Percentiles rank a stretch among this genome's conserved stretches.
Conservation (phyloP, 2,329 filamentous ascomycete genomes). For the Exophiala lecanii-corni region DNA sequence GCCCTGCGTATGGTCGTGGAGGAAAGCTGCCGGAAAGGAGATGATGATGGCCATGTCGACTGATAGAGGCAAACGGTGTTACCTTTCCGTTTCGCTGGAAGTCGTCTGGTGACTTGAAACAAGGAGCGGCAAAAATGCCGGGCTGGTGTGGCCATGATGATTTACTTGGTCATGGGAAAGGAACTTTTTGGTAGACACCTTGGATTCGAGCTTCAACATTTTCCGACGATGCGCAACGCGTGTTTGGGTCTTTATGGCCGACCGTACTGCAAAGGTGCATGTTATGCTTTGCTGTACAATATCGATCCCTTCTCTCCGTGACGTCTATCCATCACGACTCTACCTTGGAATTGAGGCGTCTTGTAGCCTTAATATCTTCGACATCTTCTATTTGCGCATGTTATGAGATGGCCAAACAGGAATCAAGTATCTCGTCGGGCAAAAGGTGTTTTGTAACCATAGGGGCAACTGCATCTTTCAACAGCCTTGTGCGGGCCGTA, state of each 20-base stretch:
- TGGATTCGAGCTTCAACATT: slow-evolving; percentile 6
- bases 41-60: background rate
- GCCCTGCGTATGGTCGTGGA: slow-evolving; percentile 14
- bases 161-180: too few relatives aligned
- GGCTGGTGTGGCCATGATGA: slow-evolving; percentile 27
- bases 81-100: slow-evolving; percentile 23
- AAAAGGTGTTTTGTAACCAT: slow-evolving; percentile 77
- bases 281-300: too few relatives aligned
- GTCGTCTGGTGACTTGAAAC: slow-evolving; percentile 17
- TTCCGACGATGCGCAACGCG: background rate
- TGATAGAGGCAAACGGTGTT: slow-evolving; percentile 8
- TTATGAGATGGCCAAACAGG: slow-evolving; percentile 8
- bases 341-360: too few relatives aligned
- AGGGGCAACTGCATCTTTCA: slow-evolving; percentile 84
- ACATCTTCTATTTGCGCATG: too few relatives aligned
- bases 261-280: background rate
- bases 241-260: background rate
- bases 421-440: slow-evolving; percentile 12
- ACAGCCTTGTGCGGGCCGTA: slow-evolving; percentile 62
- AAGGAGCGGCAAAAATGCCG: slow-evolving; percentile 24
- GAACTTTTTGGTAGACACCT: too few relatives aligned
- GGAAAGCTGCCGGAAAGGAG: slow-evolving; percentile 19
- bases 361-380: too few relatives aligned
- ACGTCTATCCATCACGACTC: too few relatives aligned
- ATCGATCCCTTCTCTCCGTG: too few relatives aligned